Conservation (phyloP, 257 asterid genomes). For the Perilla frutescens region DNA sequence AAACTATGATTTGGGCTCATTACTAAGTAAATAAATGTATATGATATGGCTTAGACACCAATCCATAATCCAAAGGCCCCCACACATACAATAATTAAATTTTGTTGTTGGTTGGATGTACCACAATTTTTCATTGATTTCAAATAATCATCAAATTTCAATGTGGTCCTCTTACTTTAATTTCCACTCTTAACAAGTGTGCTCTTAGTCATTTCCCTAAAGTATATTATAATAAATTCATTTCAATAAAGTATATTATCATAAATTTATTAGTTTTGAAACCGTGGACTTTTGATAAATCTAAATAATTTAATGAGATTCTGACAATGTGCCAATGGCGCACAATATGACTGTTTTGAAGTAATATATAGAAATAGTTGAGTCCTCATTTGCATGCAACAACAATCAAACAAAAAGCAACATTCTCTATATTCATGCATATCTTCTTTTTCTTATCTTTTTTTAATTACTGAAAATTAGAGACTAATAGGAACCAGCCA, state of each 20-base stretch:
- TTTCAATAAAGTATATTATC: background rate
- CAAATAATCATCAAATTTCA: background rate
- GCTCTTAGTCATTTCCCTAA: constrained; percentile 24
- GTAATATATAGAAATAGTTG: background rate
- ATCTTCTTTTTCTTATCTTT: too few species aligned
- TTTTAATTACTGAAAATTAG: too few species aligned
- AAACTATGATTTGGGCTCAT: background rate
- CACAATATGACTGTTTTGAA: background rate
- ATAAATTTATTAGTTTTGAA: background rate
- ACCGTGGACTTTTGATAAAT: constrained; percentile 24
- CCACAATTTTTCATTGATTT: background rate
- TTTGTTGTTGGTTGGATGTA: background rate
- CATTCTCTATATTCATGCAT: too few species aligned
- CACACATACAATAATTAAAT: background rate
- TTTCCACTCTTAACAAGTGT: constrained; percentile 22
- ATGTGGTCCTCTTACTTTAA: constrained; percentile 5
- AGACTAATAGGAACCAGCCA: too few species aligned
- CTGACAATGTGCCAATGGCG: constrained; percentile 6
- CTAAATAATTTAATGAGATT: constrained; percentile 20
- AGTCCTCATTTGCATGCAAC: constrained; percentile 10
- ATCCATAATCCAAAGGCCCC: background rate
- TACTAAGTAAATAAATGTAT: background rate
- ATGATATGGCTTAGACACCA: background rate
- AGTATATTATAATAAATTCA: background rate
- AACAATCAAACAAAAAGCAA: background rate